Evolutionary conservation across 2,329 filamentous ascomycete genomes (phyloP), one percentile per base, ranked within the genome.

Genomic region (Cordyceps fumosorosea): DNA sequence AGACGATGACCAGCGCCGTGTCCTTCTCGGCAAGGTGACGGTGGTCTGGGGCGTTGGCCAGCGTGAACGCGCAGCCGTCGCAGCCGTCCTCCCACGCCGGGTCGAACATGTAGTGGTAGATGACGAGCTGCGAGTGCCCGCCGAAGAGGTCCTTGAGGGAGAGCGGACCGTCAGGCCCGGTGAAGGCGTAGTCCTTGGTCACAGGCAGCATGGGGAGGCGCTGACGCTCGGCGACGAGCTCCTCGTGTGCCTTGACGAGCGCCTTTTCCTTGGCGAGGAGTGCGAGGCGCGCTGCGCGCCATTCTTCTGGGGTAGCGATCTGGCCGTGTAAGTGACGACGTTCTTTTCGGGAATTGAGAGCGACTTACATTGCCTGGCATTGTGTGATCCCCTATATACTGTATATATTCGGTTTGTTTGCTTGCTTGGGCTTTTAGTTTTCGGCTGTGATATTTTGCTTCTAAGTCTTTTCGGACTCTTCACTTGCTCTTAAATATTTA

Each of bases 31-130:
- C 62, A 20, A 76, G 62, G 63, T 75, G 73, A n/a, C 65, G 54
- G 4, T 74, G 67, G n/a, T 66, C 65, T 0, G 74, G 72, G 16
- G 76, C 66, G 60, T 74, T 69, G 52, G 76, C 75, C 44, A 67
- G 69, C 16, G 72, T 61, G 37, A 75, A 69, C 5, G 70, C 69
- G 64, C 74, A 77, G 18, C 71, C 73, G 26, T 64, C 57, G 62
- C 74, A 77, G 14, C 70, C 74, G 6, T 64, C 55, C 20, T 69
- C 64, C 8, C 67, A 62, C 2, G 66, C 56, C 3, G 73, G 71
- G 0, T 62, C 67, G 51, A 77, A 72, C 75, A 77, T 77, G 66
- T 76, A 76, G 63, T 77, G 74, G 65, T 76, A 76, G 40, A 77
- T 57, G 57, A 73, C 66, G 64, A 74, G 66, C 56, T 72, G 69